These are phyloP conservation scores for Penicillium pulvis DNA, from an alignment of 495 filamentous ascomycete genomes.

Conservation along the genomic window DNA sequence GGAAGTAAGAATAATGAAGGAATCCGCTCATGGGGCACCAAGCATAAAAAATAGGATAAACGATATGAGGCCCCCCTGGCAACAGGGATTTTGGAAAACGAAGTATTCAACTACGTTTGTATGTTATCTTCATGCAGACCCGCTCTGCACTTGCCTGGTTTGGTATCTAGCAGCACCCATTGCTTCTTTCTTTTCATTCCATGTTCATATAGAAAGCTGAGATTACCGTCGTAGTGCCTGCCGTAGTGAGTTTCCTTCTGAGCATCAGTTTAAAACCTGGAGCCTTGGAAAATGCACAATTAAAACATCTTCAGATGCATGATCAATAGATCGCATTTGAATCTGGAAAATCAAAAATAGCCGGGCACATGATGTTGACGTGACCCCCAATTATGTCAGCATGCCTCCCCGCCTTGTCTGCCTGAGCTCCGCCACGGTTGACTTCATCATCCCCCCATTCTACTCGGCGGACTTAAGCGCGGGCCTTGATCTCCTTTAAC, in stretches of 20 bases:
- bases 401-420: slow-evolving; percentile 34
- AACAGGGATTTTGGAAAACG: background rate
- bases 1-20: background rate
- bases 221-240: background rate
- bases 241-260: background rate
- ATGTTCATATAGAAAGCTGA: background rate
- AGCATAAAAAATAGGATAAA: background rate
- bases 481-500: slow-evolving; percentile 24
- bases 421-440: slow-evolving; percentile 32
- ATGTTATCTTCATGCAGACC: background rate
- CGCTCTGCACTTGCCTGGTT: background rate
- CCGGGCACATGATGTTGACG: slow-evolving; percentile 26
- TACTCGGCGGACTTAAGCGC: slow-evolving; percentile 10
- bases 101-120: background rate
- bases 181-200: background rate
- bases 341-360: slow-evolving; percentile 1
- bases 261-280: background rate
- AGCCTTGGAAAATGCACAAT: background rate
- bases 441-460: slow-evolving; percentile 21
- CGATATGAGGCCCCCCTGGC: background rate
- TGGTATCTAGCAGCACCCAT: background rate
- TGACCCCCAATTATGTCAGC: slow-evolving; percentile 24
- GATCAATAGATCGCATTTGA: background rate
- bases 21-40: background rate
- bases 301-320: background rate